Conservation (phyloP, 768 basidiomycete species). For the Pulveroboletus ravenelii region DNA sequence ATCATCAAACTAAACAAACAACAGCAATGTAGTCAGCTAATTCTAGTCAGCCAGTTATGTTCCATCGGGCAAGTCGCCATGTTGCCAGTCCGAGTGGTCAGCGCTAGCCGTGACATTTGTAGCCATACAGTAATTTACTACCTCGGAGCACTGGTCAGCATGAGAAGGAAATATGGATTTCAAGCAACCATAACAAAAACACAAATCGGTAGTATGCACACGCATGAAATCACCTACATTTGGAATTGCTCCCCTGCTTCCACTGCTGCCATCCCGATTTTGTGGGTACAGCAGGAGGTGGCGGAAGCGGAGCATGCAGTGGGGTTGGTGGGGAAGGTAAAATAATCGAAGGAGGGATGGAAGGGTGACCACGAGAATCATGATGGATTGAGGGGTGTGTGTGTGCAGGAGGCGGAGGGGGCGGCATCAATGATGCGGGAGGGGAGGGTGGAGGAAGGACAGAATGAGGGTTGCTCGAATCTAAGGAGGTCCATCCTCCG, state of each 20-base stretch:
- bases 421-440: conserved; percentile 10
- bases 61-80: conserved; percentile 21
- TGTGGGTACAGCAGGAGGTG: conserved; percentile 15
- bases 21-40: conserved; percentile 50
- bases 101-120: not conserved
- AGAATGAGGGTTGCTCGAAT: conserved; percentile 39
- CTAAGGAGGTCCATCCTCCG: conserved; percentile 66
- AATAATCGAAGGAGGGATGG: conserved; percentile 4
- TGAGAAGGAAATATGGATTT: conserved; percentile 2
- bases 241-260: conserved; percentile 22
- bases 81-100: conserved; percentile 10
- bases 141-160: not conserved
- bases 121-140: conserved; percentile 13
- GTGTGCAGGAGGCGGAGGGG: conserved; percentile 18
- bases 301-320: conserved; percentile 13
- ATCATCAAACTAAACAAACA: conserved; percentile 39
- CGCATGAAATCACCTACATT: conserved; percentile 15
- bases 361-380: conserved; percentile 13
- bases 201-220: not conserved
- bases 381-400: conserved; percentile 4
- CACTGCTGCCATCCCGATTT: conserved; percentile 58
- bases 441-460: conserved; percentile 21
- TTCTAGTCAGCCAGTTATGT: conserved; percentile 28
- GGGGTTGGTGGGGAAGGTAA: conserved; percentile 9
- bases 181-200: not conserved